Conservation (phyloP, 176 grass and related monocot genomes). For the Triticum aestivum region IWGSC_CS_RefSeq_v2.1 NC_057795.1:537100877-537101376, state of each 20-base stretch:
- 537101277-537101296: slow-evolving; percentile 2
- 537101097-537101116: no score
- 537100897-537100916: not conserved
- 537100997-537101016: not conserved
- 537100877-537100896: not conserved
- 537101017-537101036: not conserved
- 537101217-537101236: not conserved
- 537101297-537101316: slow-evolving; percentile 20
- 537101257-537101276: not conserved
- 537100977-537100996: no score
- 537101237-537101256: not conserved
- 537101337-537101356: slow-evolving; percentile 25
- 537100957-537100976: no score
- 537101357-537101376: slow-evolving; percentile 12
- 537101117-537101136: no score
- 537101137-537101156: not conserved
- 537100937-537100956: not conserved
- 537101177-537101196: not conserved
- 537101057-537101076: no score
- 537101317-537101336: slow-evolving; percentile 30
- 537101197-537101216: not conserved
- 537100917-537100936: not conserved
- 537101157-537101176: not conserved
- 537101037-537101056: not conserved
- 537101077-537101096: no score